Evolutionary conservation across 352 stramenopile genomes (phyloP).

Genomic region (Thalassiosira gravida): DNA sequence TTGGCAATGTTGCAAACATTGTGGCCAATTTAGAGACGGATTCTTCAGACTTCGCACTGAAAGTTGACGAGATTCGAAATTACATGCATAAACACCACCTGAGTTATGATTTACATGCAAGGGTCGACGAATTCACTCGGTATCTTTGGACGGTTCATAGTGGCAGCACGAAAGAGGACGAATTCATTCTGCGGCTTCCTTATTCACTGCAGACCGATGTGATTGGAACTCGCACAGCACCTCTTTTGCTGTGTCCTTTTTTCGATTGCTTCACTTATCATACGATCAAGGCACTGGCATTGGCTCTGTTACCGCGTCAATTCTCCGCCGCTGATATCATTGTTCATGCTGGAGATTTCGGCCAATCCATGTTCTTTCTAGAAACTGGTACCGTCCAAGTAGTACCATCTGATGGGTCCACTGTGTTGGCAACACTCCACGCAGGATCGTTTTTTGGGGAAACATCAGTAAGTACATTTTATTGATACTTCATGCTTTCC

Average conservation of each 20-base stretch:
- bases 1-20: slow-evolving; percentile 81
- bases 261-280: slow-evolving; percentile 74
- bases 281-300: slow-evolving; percentile 69
- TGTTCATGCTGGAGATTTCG: slow-evolving; percentile 72
- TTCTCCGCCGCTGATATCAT: slow-evolving; percentile 74
- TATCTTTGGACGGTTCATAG: slow-evolving; percentile 58
- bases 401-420: slow-evolving; percentile 55
- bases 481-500: no score
- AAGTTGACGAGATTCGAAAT: slow-evolving; percentile 73
- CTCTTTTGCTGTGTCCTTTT: slow-evolving; percentile 68
- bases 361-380: slow-evolving; percentile 73
- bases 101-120: slow-evolving; percentile 41
- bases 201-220: slow-evolving; percentile 67
- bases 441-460: slow-evolving; percentile 75
- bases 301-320: slow-evolving; percentile 58
- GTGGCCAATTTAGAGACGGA: slow-evolving; percentile 75
- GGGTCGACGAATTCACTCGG: slow-evolving; percentile 66
- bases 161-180: slow-evolving; percentile 49
- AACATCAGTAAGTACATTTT: slow-evolving; percentile 39
- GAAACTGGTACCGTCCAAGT: slow-evolving; percentile 63
- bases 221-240: slow-evolving; percentile 45
- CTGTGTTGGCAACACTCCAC: slow-evolving; percentile 69
- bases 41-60: slow-evolving; percentile 64
- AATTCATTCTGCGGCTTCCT: slow-evolving; percentile 63
- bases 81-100: slow-evolving; percentile 72